Evolutionary conservation across 768 basidiomycete species (phyloP).

Genomic region (Leccinum ochraceum): DNA sequence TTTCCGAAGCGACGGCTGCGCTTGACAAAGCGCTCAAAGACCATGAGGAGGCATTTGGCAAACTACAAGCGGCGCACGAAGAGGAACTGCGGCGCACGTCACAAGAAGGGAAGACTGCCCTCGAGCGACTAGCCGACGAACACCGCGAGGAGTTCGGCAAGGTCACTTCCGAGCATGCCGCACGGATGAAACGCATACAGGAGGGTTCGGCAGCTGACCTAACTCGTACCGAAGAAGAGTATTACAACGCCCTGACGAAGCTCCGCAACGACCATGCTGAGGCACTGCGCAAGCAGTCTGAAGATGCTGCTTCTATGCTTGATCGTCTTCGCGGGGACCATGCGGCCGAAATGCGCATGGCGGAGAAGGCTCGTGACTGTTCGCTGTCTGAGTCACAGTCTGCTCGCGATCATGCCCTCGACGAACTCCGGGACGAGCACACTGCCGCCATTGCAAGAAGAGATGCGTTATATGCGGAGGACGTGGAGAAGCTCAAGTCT

Average conservation of each 20-base stretch:
- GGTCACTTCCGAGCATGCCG: conserved; percentile 53
- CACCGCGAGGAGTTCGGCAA: conserved; percentile 55
- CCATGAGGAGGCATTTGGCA: conserved; percentile 61
- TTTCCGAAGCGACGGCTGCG: conserved; percentile 41
- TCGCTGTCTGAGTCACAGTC: conserved; percentile 74
- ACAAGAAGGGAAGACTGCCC: conserved; percentile 52
- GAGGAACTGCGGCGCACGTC: conserved; percentile 53
- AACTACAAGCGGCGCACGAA: conserved; percentile 54
- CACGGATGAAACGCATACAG: conserved; percentile 59
- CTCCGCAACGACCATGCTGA: conserved; percentile 72
- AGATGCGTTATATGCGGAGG: conserved; percentile 63
- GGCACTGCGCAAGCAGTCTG: conserved; percentile 59
- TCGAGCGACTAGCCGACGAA: conserved; percentile 50
- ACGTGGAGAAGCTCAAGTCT: conserved; percentile 63
- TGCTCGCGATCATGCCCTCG: conserved; percentile 58
- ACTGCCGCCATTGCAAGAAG: conserved; percentile 62
- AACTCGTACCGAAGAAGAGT: conserved; percentile 75
- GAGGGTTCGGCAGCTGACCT: conserved; percentile 56
- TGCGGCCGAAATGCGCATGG: conserved; percentile 66
- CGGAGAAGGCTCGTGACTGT: conserved; percentile 74
- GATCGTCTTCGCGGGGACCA: conserved; percentile 79
- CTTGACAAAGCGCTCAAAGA: conserved; percentile 54
- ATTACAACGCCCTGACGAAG: conserved; percentile 77
- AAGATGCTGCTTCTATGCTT: conserved; percentile 60
- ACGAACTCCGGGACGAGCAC: conserved; percentile 74